Evolutionary conservation across 1,284 basidiomycete species (phyloP).

Genomic region (Fomes fomentarius): DNA sequence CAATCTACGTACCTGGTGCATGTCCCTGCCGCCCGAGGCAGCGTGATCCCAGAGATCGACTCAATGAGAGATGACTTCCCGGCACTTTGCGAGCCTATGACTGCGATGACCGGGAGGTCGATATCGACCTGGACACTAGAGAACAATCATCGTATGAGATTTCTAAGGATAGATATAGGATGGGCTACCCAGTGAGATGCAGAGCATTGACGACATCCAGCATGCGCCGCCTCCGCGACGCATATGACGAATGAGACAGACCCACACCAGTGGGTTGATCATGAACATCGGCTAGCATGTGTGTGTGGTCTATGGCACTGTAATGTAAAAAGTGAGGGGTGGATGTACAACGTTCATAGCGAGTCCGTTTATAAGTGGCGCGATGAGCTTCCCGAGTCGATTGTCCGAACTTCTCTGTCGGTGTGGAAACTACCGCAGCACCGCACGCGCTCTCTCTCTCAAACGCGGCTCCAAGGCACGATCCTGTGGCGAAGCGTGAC

Average conservation of each 20-base stretch:
- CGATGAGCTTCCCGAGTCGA: neutral
- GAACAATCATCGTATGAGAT: neutral
- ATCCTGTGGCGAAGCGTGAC: too few relatives aligned
- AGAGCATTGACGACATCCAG: conserved; percentile 57
- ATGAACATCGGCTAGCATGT: neutral
- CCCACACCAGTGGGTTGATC: conserved; percentile 30
- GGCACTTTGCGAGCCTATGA: conserved; percentile 46
- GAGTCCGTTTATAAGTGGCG: too few relatives aligned
- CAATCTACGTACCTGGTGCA: conserved; percentile 57
- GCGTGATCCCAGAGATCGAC: conserved; percentile 69
- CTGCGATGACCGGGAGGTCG: conserved; percentile 70
- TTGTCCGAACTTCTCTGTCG: neutral
- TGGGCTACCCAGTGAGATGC: conserved; percentile 54
- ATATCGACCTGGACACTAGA: conserved; percentile 64
- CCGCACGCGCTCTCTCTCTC: too few relatives aligned
- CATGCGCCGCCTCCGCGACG: conserved; percentile 43
- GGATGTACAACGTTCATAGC: neutral
- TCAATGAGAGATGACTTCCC: conserved; percentile 80
- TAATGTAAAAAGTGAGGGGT: neutral
- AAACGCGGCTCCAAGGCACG: too few relatives aligned
- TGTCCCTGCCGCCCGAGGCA: conserved; percentile 65
- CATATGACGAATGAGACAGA: conserved; percentile 45
- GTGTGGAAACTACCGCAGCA: neutral
- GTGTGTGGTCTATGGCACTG: neutral
- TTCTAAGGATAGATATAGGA: neutral